Percentiles rank a stretch among this genome's conserved stretches.
phyloP scores from a whole-genome alignment of 2,329 filamentous ascomycete species.

The Hypoxylon sp. region DNA sequence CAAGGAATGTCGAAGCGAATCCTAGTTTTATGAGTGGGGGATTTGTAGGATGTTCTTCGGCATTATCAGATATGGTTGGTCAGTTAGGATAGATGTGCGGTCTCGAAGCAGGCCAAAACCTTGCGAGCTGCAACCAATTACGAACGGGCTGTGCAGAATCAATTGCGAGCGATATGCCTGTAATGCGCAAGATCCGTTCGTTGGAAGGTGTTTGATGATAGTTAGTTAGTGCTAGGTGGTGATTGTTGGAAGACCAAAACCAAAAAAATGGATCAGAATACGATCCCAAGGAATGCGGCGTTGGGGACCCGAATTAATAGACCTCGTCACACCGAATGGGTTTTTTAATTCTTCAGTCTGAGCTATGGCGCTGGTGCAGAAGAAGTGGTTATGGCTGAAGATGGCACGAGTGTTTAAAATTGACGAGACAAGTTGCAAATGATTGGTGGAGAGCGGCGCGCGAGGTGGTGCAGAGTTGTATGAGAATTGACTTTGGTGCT shows the following conservation, averaged over 20 bases:
- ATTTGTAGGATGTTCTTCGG: constrained; percentile 23
- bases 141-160: constrained; percentile 29
- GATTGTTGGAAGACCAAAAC: neutral
- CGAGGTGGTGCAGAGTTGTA: constrained; percentile 32
- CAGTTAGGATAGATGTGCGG: constrained; percentile 22
- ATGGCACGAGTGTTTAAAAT: constrained; percentile 42
- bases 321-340: constrained; percentile 18
- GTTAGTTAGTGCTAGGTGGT: neutral
- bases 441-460: constrained; percentile 37
- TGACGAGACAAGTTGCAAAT: constrained; percentile 25
- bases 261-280: constrained; percentile 3
- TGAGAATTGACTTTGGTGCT: constrained; percentile 31
- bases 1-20: constrained; percentile 44
- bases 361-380: constrained; percentile 14
- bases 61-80: constrained; percentile 32
- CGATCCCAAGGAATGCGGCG: constrained; percentile 10
- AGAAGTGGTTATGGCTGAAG: constrained; percentile 10
- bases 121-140: constrained; percentile 31
- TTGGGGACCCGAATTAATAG: constrained; percentile 19
- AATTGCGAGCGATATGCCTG: constrained; percentile 30
- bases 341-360: constrained; percentile 20
- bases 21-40: constrained; percentile 39
- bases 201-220: constrained; percentile 20
- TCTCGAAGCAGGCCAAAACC: constrained; percentile 29
- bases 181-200: constrained; percentile 21